phyloP scores from a whole-genome alignment of 805 yeast genomes.

The Kluyveromyces nonfermentans region DNA sequence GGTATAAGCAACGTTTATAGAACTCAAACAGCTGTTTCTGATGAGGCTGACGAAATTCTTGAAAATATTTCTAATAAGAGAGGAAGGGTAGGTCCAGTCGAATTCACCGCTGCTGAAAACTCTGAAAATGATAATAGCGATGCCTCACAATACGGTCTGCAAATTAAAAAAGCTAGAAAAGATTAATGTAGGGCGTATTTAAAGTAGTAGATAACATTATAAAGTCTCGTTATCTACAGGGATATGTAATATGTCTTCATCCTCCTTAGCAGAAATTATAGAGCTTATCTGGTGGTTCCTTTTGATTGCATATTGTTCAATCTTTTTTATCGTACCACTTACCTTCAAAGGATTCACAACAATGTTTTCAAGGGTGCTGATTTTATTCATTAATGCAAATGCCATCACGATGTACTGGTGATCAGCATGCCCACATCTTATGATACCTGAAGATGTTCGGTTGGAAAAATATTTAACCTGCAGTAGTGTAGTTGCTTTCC shows the following conservation, averaged over 20 bases:
- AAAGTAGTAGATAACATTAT: neutral
- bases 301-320: slow-evolving; percentile 61
- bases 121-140: slow-evolving; percentile 5
- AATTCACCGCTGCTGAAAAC: slow-evolving; percentile 33
- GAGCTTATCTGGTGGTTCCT: slow-evolving; percentile 24
- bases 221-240: slow-evolving; percentile 11
- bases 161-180: slow-evolving; percentile 10
- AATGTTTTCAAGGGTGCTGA: slow-evolving; percentile 40
- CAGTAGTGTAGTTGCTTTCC: slow-evolving; percentile 49
- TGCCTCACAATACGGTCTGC: slow-evolving; percentile 14
- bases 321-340: slow-evolving; percentile 81
- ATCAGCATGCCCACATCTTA: slow-evolving; percentile 64
- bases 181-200: neutral
- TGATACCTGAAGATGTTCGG: slow-evolving; percentile 73
- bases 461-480: slow-evolving; percentile 73
- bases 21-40: slow-evolving; percentile 20
- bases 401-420: slow-evolving; percentile 59
- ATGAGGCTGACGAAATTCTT: slow-evolving; percentile 10
- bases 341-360: slow-evolving; percentile 57
- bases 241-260: slow-evolving; percentile 11
- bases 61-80: slow-evolving; percentile 9
- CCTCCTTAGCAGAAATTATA: slow-evolving; percentile 6
- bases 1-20: slow-evolving; percentile 43
- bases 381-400: slow-evolving; percentile 41
- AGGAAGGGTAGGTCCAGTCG: slow-evolving; percentile 35